phyloP scores from a whole-genome alignment of 805 yeast species.

The baker's yeast (Saccharomyces cerevisiae) region DNA sequence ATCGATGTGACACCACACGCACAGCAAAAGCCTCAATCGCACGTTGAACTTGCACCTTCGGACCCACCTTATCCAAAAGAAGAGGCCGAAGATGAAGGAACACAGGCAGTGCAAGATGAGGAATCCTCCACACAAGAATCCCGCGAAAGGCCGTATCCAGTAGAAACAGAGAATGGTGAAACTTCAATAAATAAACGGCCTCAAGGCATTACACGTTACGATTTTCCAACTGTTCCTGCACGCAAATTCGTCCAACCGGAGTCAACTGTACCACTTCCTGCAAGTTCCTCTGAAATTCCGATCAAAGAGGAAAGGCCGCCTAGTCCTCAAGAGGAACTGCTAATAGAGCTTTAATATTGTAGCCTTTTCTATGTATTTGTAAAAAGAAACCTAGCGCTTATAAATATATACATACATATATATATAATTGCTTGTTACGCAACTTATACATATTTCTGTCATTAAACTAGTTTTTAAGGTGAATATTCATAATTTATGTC shows the following conservation, averaged over 20 bases:
- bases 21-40: background rate
- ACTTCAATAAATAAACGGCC: background rate
- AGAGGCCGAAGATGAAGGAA: conserved; percentile 4
- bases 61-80: conserved; percentile 28
- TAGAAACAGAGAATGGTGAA: conserved; percentile 7
- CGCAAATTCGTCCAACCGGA: conserved; percentile 15
- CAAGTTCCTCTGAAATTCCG: conserved; percentile 2
- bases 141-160: conserved; percentile 16
- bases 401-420: background rate
- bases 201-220: conserved; percentile 29
- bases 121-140: background rate
- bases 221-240: conserved; percentile 37
- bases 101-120: background rate
- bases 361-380: background rate
- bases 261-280: background rate
- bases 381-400: background rate
- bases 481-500: background rate
- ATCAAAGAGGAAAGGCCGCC: conserved; percentile 1
- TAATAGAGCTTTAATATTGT: conserved; percentile 24
- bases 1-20: background rate
- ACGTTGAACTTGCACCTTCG: conserved; percentile 9
- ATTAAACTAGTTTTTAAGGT: background rate
- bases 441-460: background rate
- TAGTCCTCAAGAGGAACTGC: conserved; percentile 17
- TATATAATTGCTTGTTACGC: background rate